Percentiles rank a stretch among this genome's conserved stretches.
These are phyloP conservation scores for Annona cherimola DNA, from an alignment of 164 flowering plant genomes.

Conservation along the genomic window DNA sequence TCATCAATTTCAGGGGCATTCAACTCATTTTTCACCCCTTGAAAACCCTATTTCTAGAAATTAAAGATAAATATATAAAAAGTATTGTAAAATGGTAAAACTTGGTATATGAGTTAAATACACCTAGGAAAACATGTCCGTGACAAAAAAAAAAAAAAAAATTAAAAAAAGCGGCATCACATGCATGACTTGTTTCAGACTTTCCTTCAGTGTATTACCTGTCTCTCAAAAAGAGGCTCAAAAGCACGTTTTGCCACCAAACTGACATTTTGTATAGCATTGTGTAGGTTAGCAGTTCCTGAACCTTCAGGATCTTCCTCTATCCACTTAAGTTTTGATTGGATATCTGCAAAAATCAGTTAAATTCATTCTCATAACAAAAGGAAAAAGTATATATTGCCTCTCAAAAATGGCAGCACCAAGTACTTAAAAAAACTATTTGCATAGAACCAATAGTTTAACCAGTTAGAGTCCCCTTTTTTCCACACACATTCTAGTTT, in stretches of 20 bases:
- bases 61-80: too few species aligned
- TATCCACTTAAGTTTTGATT: constrained; percentile 86
- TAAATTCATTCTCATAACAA: background rate
- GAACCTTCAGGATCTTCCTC: constrained; percentile 99
- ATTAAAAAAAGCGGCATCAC: too few species aligned
- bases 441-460: too few species aligned
- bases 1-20: too few species aligned
- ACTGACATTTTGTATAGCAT: constrained; percentile 64
- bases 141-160: too few species aligned
- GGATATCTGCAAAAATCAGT: constrained; percentile 59
- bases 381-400: background rate
- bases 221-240: constrained; percentile 95
- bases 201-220: constrained; percentile 37
- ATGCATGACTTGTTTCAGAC: background rate
- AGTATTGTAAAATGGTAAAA: too few species aligned
- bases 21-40: too few species aligned
- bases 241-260: constrained; percentile 81
- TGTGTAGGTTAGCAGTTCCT: constrained; percentile 80
- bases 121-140: too few species aligned
- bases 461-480: background rate
- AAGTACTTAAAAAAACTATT: too few species aligned
- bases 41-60: too few species aligned
- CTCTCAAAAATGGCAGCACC: too few species aligned
- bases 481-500: background rate
- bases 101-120: too few species aligned